These are phyloP conservation scores for Cercospora zeina DNA, from an alignment of 2,329 filamentous ascomycete species.

Conservation along the genomic window DNA sequence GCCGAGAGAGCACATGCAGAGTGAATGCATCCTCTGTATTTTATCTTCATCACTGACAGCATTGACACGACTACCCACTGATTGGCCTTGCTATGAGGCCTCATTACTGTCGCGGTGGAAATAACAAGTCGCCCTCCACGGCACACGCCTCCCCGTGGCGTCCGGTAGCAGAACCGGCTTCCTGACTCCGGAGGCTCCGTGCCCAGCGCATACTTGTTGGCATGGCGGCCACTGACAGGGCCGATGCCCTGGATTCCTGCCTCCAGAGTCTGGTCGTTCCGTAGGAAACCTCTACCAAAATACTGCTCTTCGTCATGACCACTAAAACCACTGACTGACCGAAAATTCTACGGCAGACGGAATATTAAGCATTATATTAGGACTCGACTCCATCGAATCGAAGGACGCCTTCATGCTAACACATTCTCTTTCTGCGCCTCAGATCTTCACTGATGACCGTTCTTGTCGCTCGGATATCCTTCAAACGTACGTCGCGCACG, in stretches of 20 bases:
- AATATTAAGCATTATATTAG: conserved; percentile 2
- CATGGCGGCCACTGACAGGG: background rate
- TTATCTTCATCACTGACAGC: background rate
- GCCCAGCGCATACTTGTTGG: conserved; percentile 3
- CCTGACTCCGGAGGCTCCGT: conserved; percentile 2
- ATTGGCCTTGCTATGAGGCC: background rate
- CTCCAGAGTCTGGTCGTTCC: too few species aligned
- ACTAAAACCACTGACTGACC: too few species aligned
- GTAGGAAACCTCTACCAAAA: too few species aligned
- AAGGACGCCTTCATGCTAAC: background rate
- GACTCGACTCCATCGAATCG: background rate
- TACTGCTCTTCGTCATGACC: too few species aligned
- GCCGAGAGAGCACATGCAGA: background rate
- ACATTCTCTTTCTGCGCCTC: background rate
- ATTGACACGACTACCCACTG: background rate
- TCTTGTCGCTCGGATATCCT: background rate
- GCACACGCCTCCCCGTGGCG: background rate
- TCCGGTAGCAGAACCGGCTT: background rate
- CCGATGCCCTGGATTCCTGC: background rate
- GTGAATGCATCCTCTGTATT: background rate
- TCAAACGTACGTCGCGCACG: conserved; percentile 28
- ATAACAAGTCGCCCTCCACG: background rate
- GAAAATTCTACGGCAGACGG: too few species aligned
- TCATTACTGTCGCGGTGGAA: background rate
- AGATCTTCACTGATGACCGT: background rate